Conservation (phyloP, 371 early-diverging fungal species). For the Mortierella sp. region DNA sequence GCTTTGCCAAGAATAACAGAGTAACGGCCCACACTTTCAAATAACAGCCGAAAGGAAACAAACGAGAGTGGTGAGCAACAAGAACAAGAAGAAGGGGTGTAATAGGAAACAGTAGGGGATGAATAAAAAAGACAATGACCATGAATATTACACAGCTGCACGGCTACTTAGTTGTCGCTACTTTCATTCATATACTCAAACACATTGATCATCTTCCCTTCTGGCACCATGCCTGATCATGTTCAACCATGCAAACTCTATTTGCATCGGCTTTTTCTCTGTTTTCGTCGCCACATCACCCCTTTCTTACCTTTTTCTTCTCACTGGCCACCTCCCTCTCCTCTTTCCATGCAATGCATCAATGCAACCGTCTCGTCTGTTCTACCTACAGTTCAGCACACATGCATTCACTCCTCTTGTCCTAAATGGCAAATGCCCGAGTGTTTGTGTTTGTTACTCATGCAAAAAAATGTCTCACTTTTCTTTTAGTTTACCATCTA, state of each 20-base stretch:
- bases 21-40: neutral
- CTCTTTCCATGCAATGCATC: neutral
- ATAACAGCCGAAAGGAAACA: too few relatives aligned
- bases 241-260: neutral
- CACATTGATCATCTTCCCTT: too few relatives aligned
- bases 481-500: neutral
- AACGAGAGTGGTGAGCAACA: too few relatives aligned
- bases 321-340: neutral
- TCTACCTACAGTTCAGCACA: neutral
- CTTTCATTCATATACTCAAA: too few relatives aligned
- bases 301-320: neutral
- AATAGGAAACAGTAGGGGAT: neutral
- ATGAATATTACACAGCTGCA: too few relatives aligned
- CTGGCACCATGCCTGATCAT: neutral
- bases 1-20: slow-evolving; percentile 11
- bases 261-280: neutral
- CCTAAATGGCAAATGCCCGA: neutral
- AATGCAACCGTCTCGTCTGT: neutral
- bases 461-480: neutral
- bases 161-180: too few relatives aligned
- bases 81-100: neutral
- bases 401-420: too few relatives aligned
- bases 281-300: neutral
- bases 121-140: neutral
- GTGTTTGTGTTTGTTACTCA: neutral